Percentiles rank a stretch among this genome's conserved stretches.
phyloP scores from a whole-genome alignment of 2,329 filamentous ascomycete species.

The Leptographium flavum region DNA sequence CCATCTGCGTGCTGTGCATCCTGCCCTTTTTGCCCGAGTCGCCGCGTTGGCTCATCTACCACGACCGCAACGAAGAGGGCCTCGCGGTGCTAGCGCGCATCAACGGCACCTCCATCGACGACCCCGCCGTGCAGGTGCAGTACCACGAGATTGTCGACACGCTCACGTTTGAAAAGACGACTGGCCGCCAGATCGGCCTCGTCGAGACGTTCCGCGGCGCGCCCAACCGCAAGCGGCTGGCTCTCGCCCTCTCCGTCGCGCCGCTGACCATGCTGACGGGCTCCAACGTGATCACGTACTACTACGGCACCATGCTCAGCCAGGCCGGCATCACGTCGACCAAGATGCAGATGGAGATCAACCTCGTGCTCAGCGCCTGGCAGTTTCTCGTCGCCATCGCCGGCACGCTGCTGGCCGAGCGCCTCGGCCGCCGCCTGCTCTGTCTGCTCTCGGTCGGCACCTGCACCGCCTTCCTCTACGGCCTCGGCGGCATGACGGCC shows the following conservation, averaged over 20 bases:
- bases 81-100: conserved; percentile 23
- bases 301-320: conserved; percentile 10
- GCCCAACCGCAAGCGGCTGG: conserved; percentile 5
- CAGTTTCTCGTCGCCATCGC: conserved; percentile 9
- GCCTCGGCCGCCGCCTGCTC: conserved; percentile 11
- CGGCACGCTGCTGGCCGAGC: conserved; percentile 13
- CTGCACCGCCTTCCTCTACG: conserved; percentile 14
- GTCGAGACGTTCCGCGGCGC: conserved; percentile 6
- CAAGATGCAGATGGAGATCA: conserved; percentile 13
- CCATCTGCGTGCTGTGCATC: conserved; percentile 9
- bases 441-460: conserved; percentile 27
- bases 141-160: conserved; percentile 29
- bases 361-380: conserved; percentile 11
- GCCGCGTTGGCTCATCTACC: conserved; percentile 21
- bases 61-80: conserved; percentile 17
- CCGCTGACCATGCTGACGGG: conserved; percentile 11
- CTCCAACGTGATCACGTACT: conserved; percentile 9
- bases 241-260: conserved; percentile 6
- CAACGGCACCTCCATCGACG: conserved; percentile 20
- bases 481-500: conserved; percentile 26
- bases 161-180: conserved; percentile 7
- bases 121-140: conserved; percentile 21
- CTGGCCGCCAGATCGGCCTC: conserved; percentile 5
- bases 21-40: conserved; percentile 15
- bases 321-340: conserved; percentile 9